Conservation (phyloP, 1,284 basidiomycete genomes). For the Cerioporus squamosus region DNA sequence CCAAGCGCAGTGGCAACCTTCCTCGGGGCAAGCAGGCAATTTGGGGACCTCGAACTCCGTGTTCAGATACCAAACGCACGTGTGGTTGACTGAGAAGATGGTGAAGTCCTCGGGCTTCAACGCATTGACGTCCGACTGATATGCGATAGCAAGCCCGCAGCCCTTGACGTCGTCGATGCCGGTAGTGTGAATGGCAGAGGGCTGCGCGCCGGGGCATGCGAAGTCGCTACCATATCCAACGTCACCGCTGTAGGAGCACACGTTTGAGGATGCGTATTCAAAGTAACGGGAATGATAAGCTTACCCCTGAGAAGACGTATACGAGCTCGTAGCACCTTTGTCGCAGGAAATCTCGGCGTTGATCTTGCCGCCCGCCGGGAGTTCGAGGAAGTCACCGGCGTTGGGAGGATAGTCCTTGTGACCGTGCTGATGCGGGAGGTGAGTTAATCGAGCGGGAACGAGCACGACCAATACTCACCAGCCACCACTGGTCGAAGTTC, state of each 20-base stretch:
- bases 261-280: background rate
- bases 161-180: slow-evolving; percentile 60
- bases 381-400: slow-evolving; percentile 55
- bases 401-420: slow-evolving; percentile 61
- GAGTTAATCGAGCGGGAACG: background rate
- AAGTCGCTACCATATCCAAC: slow-evolving; percentile 46
- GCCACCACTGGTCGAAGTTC: slow-evolving; percentile 73
- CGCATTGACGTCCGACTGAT: slow-evolving; percentile 57
- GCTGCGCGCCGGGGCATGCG: slow-evolving; percentile 52
- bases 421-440: slow-evolving; percentile 41
- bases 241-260: slow-evolving; percentile 42
- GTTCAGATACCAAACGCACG: slow-evolving; percentile 70
- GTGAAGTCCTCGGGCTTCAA: slow-evolving; percentile 70
- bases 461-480: slow-evolving; percentile 36
- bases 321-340: slow-evolving; percentile 59
- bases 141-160: slow-evolving; percentile 72
- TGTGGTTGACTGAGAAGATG: slow-evolving; percentile 76
- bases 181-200: slow-evolving; percentile 54
- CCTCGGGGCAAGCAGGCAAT: slow-evolving; percentile 71
- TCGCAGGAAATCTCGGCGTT: slow-evolving; percentile 60
- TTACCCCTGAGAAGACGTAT: slow-evolving; percentile 45
- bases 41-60: slow-evolving; percentile 69
- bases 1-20: slow-evolving; percentile 71
- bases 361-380: slow-evolving; percentile 56
- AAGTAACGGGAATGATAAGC: background rate